Evolutionary conservation across 306 rosid genomes (phyloP).

Genomic region (Spatholobus suberectus): DNA sequence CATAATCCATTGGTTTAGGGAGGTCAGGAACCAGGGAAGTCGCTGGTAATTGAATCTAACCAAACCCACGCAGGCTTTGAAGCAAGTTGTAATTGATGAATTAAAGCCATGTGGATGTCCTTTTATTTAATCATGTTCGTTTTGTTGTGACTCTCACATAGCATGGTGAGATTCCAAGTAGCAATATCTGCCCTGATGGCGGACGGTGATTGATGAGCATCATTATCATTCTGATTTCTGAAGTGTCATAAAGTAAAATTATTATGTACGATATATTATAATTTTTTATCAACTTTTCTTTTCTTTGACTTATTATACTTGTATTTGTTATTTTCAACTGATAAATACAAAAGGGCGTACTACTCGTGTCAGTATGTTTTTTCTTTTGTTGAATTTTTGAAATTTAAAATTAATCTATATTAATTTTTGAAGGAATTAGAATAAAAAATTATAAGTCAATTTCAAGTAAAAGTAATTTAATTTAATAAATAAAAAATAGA

Average conservation of each 20-base stretch:
- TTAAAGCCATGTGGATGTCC: neutral
- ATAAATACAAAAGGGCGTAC: too few species aligned
- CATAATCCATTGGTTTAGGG: neutral
- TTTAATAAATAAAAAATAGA: too few species aligned
- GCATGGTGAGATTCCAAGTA: neutral
- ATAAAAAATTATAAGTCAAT: too few species aligned
- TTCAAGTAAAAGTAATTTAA: neutral
- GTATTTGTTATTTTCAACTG: too few species aligned
- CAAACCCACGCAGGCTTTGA: neutral
- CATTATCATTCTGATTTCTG: neutral
- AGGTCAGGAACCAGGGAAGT: neutral
- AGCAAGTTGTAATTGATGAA: neutral
- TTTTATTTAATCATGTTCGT: neutral
- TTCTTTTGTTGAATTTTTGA: neutral
- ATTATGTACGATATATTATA: neutral
- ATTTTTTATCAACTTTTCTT: neutral
- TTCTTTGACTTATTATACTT: too few species aligned
- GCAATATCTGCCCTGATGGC: neutral
- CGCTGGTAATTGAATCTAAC: neutral
- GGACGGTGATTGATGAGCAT: neutral
- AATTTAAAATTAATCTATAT: too few species aligned
- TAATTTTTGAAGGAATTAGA: too few species aligned
- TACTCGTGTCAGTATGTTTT: neutral
- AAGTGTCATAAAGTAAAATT: neutral
- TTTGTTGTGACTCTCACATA: neutral